A percentile compares a stretch with the other conserved stretches of the same genome.
phyloP scores from a whole-genome alignment of 768 basidiomycete species.

The Filobasidium wieringae region DNA sequence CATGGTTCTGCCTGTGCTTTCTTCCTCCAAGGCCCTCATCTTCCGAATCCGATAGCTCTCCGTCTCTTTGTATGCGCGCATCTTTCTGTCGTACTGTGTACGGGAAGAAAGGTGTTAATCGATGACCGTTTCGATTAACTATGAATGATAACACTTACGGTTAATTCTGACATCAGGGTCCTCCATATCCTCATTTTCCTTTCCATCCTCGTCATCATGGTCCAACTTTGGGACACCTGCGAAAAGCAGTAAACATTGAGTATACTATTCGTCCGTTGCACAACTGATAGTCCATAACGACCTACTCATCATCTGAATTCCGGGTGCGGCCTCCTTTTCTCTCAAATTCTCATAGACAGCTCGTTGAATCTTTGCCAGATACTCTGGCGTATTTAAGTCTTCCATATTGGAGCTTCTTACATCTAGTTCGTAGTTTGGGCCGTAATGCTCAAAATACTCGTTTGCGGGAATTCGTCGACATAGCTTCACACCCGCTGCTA shows the following conservation, averaged over 20 bases:
- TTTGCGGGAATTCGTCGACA: conserved; percentile 65
- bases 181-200: conserved; percentile 62
- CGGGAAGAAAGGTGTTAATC: background rate
- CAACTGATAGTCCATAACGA: no score
- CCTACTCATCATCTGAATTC: conserved; percentile 79
- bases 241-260: background rate
- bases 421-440: conserved; percentile 90
- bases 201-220: conserved; percentile 68
- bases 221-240: conserved; percentile 72
- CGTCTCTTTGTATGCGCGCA: conserved; percentile 66
- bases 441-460: conserved; percentile 99
- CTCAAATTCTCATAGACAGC: conserved; percentile 86
- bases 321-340: conserved; percentile 74
- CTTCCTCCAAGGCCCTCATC: conserved; percentile 89
- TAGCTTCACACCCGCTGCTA: conserved; percentile 94
- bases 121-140: background rate
- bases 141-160: conserved; percentile 36
- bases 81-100: conserved; percentile 58
- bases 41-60: conserved; percentile 90
- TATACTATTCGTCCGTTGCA: no score
- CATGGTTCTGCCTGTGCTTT: conserved; percentile 34
- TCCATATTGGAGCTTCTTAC: conserved; percentile 90
- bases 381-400: conserved; percentile 84
- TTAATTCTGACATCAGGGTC: conserved; percentile 60
- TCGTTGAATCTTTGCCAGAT: conserved; percentile 81